Conservation (phyloP, 1,284 basidiomycete species). For the Schizophyllum amplum region DNA sequence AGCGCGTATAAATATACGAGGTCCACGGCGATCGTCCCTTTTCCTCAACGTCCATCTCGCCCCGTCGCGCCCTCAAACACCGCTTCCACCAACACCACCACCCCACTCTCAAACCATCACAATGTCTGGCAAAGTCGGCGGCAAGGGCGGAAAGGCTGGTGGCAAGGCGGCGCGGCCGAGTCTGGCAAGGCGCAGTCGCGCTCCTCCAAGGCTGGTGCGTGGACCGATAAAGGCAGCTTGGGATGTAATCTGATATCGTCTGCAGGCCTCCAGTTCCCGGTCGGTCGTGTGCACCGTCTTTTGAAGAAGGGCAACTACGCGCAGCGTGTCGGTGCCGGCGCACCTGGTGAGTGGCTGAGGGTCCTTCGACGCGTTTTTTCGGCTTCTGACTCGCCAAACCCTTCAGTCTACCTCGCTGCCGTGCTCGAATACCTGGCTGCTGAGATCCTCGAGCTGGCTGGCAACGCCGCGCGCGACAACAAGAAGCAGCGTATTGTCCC, state of each 20-base stretch:
- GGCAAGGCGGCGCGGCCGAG: constrained; percentile 44
- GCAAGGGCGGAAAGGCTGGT: constrained; percentile 43
- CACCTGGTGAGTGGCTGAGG: constrained; percentile 49
- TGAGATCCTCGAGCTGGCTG: constrained; percentile 84
- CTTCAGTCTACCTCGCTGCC: constrained; percentile 75
- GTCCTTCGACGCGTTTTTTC: background rate
- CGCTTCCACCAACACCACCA: constrained; percentile 11
- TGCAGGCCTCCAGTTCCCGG: constrained; percentile 20
- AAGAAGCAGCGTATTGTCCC: constrained; percentile 87
- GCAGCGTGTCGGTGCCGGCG: constrained; percentile 71
- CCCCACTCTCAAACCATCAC: constrained; percentile 7
- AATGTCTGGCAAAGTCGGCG: constrained; percentile 54
- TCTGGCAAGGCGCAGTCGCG: constrained; percentile 62
- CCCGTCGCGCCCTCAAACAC: constrained; percentile 11
- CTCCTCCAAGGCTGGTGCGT: constrained; percentile 76
- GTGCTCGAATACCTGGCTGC: constrained; percentile 80
- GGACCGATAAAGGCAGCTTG: constrained; percentile 41
- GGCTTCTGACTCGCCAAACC: constrained; percentile 1
- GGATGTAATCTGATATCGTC: background rate
- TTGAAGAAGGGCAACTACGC: constrained; percentile 86
- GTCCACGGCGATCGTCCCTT: background rate
- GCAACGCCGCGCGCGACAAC: constrained; percentile 75
- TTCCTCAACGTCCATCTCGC: constrained; percentile 7
- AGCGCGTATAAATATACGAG: background rate
- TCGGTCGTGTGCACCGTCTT: constrained; percentile 90